Conservation (phyloP, 345 rosid species). For the Erucastrum elatum region DNA sequence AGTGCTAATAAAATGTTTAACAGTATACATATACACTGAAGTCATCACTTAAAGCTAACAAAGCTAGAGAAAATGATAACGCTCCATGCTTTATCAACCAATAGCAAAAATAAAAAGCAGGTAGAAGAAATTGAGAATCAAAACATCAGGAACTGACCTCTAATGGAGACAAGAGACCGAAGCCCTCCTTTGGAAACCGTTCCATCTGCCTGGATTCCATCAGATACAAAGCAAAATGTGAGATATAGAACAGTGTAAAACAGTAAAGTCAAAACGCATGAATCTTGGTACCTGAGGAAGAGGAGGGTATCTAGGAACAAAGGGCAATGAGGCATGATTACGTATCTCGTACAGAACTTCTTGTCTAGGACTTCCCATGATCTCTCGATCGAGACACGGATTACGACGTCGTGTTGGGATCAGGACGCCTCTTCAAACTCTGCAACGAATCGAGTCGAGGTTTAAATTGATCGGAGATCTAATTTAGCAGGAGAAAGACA, state of each 20-base stretch:
- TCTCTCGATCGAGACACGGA: conserved; percentile 26
- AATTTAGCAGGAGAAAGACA: neutral
- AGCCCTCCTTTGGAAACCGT: conserved; percentile 52
- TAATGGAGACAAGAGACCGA: conserved; percentile 52
- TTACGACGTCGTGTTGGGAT: neutral
- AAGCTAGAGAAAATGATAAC: conserved; percentile 5
- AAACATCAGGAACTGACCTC: conserved; percentile 43
- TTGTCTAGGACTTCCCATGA: conserved; percentile 42
- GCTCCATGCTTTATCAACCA: neutral
- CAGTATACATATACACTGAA: neutral
- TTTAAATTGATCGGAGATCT: conserved; percentile 20
- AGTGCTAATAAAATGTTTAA: neutral
- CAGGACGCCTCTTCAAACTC: neutral
- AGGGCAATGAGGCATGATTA: conserved; percentile 63
- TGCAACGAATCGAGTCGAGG: conserved; percentile 7
- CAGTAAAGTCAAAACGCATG: neutral
- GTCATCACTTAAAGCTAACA: neutral
- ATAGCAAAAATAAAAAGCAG: neutral
- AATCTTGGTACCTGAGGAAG: conserved; percentile 52
- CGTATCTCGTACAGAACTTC: conserved; percentile 70
- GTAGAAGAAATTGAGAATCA: conserved; percentile 2
- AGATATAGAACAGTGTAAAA: too few species aligned
- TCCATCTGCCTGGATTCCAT: conserved; percentile 45
- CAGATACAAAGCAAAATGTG: neutral
- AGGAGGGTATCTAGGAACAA: conserved; percentile 71